Evolutionary conservation across 2,329 filamentous ascomycete species (phyloP), one percentile per base, ranked within the genome.

Genomic region (Ceratocystis alfenasii): DNA sequence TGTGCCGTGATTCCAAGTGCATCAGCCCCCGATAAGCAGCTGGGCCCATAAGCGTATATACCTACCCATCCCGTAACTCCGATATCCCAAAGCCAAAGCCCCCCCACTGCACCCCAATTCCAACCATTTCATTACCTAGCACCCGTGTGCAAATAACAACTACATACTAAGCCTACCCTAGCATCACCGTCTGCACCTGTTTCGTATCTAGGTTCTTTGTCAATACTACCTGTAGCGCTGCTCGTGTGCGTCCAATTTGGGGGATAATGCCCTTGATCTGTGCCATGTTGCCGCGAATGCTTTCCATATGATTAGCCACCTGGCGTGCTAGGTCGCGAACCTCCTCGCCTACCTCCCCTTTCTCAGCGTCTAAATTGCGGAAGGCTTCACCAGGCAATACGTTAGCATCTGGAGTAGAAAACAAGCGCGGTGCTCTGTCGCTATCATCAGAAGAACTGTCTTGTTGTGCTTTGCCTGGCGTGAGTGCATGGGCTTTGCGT

Each of bases 291-390:
- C 74, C 74, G 65, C 74, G 75, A 71, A 85, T 79, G 70, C 80
- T 84, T 68, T 84, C 80, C 74, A 83, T 79, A 69, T 85, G 82
- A 64, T 73, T 81, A 10, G 75, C 74, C 20, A 85, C 75, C 71
- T 83, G 81, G 45, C 50, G 28, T 5, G 66, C 64, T 10, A 60
- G 59, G 41, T 62, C 33, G 28, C 68, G 62, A 45, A 67, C 17
- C 36, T 65, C 66, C 4, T 57, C 65, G 36, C 68, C 66, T 5
- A 59, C 53, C 22, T 64, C 50, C 66, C 69, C n/a, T 69, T 68
- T 62, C 74, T 77, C 0, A 79, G 80, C 17, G 78, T 79, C 17
- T 84, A 74, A 1, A 75, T 76, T 70, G 83, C 59, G 46, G 17
- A 66, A 66, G 5, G 65, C 65, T 36, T 20, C 41, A 12, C 65